Evolutionary conservation across 2,329 filamentous ascomycete species (phyloP).

Genomic region (Pezicula carpinea): DNA sequence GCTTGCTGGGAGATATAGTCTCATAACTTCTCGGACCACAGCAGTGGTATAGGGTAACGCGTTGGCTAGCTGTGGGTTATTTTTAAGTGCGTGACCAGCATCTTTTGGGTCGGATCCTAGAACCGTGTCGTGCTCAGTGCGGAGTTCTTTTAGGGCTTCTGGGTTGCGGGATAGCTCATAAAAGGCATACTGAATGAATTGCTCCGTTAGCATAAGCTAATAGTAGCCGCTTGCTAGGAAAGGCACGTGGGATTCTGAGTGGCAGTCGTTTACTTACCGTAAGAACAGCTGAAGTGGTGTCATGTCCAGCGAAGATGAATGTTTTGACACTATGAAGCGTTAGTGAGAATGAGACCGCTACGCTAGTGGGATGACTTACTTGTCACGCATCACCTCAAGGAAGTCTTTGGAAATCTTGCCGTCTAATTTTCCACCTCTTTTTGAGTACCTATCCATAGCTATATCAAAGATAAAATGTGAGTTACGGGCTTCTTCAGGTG

Average conservation of each 20-base stretch:
- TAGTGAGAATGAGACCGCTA: too few species aligned
- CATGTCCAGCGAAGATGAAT: conserved; percentile 23
- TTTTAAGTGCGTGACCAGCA: conserved; percentile 4
- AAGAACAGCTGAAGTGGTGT: conserved; percentile 11
- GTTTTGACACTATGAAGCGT: conserved; percentile 1
- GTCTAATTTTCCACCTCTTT: conserved; percentile 2
- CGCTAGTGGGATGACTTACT: conserved; percentile 4
- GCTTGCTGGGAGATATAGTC: conserved; percentile 31
- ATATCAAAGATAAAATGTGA: conserved; percentile 6
- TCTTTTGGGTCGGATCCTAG: conserved; percentile 9
- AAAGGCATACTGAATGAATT: conserved; percentile 6
- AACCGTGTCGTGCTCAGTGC: conserved; percentile 16
- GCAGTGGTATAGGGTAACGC: conserved; percentile 13
- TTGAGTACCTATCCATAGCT: conserved; percentile 8
- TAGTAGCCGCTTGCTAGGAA: background rate
- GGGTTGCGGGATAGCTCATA: conserved; percentile 13
- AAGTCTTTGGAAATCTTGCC: conserved; percentile 5
- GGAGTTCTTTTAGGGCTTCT: conserved; percentile 6
- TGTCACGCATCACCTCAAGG: conserved; percentile 6
- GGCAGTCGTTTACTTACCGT: background rate
- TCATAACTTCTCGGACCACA: conserved; percentile 18
- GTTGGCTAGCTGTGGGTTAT: conserved; percentile 13
- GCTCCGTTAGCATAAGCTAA: background rate
- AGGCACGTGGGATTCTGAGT: background rate
- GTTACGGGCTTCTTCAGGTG: background rate